Conservation (phyloP, 2,329 filamentous ascomycete genomes). For the Ophiostoma triangulosporum region DNA sequence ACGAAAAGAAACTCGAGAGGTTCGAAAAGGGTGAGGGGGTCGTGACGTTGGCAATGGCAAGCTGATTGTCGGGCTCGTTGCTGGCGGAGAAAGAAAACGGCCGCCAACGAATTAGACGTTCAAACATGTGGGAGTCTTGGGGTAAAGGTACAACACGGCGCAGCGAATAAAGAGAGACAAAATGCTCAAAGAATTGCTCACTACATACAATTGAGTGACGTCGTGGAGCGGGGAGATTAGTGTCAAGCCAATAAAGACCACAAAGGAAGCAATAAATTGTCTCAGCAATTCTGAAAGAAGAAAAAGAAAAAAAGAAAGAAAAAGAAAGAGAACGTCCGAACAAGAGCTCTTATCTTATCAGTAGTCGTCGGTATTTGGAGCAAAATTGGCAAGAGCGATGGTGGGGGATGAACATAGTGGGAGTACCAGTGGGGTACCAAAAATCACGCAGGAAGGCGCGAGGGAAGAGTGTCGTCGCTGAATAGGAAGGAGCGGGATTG, state of each 20-base stretch:
- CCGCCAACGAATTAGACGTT: neutral
- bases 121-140: neutral
- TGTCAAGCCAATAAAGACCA: neutral
- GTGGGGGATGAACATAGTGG: too few relatives aligned
- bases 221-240: conserved; percentile 2
- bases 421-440: conserved; percentile 13
- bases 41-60: neutral
- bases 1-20: neutral
- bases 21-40: neutral
- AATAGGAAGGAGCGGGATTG: neutral
- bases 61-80: neutral
- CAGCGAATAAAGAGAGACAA: neutral
- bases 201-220: conserved; percentile 5
- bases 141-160: neutral
- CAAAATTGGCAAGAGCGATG: neutral
- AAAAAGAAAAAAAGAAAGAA: neutral
- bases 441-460: conserved; percentile 10
- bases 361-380: neutral
- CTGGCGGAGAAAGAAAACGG: neutral
- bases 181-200: neutral
- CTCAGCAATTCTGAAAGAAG: neutral
- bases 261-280: neutral
- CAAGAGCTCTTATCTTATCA: conserved; percentile 20
- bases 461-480: conserved; percentile 10
- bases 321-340: too few relatives aligned